phyloP scores from a whole-genome alignment of 192 early-diverging fungal genomes.

The Linnemannia exigua region DNA sequence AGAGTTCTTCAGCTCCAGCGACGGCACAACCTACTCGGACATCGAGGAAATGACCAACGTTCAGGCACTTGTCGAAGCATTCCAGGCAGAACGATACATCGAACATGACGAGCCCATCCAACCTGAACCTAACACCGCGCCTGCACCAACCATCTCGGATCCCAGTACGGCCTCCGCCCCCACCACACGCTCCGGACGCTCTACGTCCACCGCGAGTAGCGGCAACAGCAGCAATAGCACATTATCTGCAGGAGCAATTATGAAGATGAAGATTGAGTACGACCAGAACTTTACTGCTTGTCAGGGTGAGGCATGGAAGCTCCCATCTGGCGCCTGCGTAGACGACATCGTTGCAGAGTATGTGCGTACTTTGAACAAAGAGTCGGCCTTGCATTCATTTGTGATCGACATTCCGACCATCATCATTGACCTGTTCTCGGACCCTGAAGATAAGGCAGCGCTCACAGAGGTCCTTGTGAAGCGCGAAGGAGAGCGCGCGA shows the following conservation, averaged over 20 bases:
- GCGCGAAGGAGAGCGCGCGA: conserved; percentile 5
- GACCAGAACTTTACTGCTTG: not conserved
- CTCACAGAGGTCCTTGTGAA: conserved; percentile 14
- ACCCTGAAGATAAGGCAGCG: conserved; percentile 16
- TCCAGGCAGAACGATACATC: not conserved
- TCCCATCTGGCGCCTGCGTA: conserved; percentile 2
- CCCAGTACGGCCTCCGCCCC: not conserved
- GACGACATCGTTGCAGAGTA: not conserved
- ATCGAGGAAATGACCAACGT: not conserved
- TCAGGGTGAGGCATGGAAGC: not conserved
- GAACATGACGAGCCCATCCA: not conserved
- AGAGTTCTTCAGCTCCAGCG: not conserved
- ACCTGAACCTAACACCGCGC: not conserved
- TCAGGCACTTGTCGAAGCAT: not conserved
- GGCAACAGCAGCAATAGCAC: conserved; percentile 5
- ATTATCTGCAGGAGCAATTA: not conserved
- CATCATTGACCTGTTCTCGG: conserved; percentile 13
- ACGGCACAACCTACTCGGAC: not conserved
- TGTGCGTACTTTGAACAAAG: conserved; percentile 1
- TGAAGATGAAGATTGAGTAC: not conserved
- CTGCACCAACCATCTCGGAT: not conserved
- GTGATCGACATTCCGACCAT: conserved; percentile 3
- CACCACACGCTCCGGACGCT: not conserved
- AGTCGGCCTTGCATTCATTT: not conserved
- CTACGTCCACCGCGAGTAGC: not conserved